Evolutionary conservation across 192 early-diverging fungal genomes (phyloP), one percentile per base, ranked within the genome.

Genomic region (Coemansia sp.): DNA sequence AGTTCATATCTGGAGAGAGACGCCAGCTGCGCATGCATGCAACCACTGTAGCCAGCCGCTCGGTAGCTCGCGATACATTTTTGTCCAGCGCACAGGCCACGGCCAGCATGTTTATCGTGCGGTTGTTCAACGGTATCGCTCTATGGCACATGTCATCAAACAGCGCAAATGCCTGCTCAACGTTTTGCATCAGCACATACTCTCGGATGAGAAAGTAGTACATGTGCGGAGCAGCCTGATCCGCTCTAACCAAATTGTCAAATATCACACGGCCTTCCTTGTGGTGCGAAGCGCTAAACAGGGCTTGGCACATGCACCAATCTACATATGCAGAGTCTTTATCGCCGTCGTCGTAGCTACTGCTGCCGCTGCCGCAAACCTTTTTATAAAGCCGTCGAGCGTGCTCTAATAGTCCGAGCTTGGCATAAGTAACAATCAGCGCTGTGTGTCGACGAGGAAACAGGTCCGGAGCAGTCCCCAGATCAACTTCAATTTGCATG

Each of bases 11-110:
- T 0, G 62, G 72, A 18, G 54, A 24, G 22, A 54, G 45, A 2
- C 57, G 58, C 78, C 78, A 81, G 60, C 65, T 75, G n/a, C 57
- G 61, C 57, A 69, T 65, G 35, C 57, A 67, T 19, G 62, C 59
- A 20, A 61, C 52, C 18, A 74, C 55, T 1, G 63, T 63, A 18
- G 54, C 51, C 20, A 80, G 41, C 43, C 65, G 47, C 43, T 18
- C 8, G 14, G 54, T 62, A 18, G 67, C 41, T 19, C 54, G 59
- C 14, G n/a, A 29, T 10, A 13, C n/a, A 45, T 74, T 65, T 22
- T 1, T 14, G 24, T 68, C 62, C 26, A 65, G 50, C 24, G 65
- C 52, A 16, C 68, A 67, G 0, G 68, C 65, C 16, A 49, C 29
- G 7, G 72, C 73, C 19, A 81, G 62, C 57, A 51, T 39, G 27